Evolutionary conservation across 371 early-diverging fungal species (phyloP), one percentile per base, ranked within the genome.

Genomic region (Entomophthora muscae): DNA sequence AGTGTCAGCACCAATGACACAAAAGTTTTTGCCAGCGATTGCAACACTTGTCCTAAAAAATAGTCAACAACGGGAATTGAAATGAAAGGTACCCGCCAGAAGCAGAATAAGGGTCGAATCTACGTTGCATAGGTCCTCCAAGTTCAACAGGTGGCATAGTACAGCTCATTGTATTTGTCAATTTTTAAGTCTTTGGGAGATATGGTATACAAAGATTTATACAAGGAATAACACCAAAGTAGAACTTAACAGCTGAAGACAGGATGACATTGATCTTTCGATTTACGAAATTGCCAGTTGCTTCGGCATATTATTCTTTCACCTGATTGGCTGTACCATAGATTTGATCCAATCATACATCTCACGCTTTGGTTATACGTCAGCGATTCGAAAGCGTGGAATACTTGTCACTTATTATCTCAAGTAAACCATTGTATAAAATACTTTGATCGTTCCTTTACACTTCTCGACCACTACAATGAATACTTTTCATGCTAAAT

Each of bases 1-100:
- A 21, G 99, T 98, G 75, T 99, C 99, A 26, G 91, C 85, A 27
- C 98, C 98, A 31, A 99, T 78, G 17, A 99, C 74, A 69, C 90
- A 86, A 70, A 86, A 99, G 76, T 98, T 97, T 42, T 86, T 79
- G 54, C 98, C 97, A 52, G 92, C 91, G 72, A 99, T 86, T 55
- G 92, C 91, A 61, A 99, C 71, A 66, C 90, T 79, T 7, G 99
- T 97, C 32, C 98, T 90, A 66, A 24, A 33, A 42, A 17, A 21
- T 21, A 33, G 33, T 32, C 10, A 33, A 1, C 52, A 26, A 0
- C 28, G 17, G 23, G 3, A 29, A n/a, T 42, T 5, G 51, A 62
- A 17, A 24, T 26, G 53, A 13, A 22, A 55, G 72, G 66, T 76
- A 83, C 84, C 86, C 86, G 69, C 84, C 86, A 75, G 83, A 88